Evolutionary conservation across 148 eudicot species (phyloP).

Genomic region (Limonium bicolor): DNA sequence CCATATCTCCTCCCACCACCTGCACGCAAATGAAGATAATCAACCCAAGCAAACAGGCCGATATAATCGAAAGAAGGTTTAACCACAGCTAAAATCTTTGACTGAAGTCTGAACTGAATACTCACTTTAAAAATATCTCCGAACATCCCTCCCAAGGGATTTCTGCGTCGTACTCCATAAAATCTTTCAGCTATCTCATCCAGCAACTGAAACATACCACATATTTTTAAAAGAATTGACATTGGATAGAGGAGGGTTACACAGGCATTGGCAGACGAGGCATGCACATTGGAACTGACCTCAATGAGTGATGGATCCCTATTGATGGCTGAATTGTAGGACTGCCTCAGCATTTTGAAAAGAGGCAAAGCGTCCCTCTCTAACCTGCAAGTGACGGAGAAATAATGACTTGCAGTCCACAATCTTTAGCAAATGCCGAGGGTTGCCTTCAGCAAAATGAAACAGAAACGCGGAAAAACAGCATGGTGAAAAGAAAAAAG

Average conservation of each 20-base stretch:
- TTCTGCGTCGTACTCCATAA: conserved; percentile 67
- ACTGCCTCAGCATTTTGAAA: conserved; percentile 69
- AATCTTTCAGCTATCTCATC: conserved; percentile 77
- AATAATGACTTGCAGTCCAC: too few relatives aligned
- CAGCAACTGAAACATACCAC: conserved; percentile 33
- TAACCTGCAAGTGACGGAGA: conserved; percentile 38
- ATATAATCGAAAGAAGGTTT: too few relatives aligned
- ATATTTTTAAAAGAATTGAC: background rate
- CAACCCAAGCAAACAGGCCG: too few relatives aligned
- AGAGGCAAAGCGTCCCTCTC: conserved; percentile 93
- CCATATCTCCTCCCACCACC: too few relatives aligned
- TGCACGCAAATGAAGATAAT: too few relatives aligned
- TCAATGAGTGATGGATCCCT: conserved; percentile 62
- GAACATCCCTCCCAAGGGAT: conserved; percentile 82
- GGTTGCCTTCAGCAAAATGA: too few relatives aligned
- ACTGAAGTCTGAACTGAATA: too few relatives aligned
- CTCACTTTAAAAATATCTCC: conserved; percentile 80
- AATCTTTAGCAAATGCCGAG: too few relatives aligned
- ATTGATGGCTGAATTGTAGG: conserved; percentile 48
- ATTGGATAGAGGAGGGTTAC: background rate
- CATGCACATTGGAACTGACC: conserved; percentile 21
- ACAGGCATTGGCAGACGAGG: background rate
- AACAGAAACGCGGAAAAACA: too few relatives aligned
- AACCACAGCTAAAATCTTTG: too few relatives aligned
- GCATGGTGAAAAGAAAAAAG: too few relatives aligned